Conservation (phyloP, 2,329 filamentous ascomycete species). For the Hymenoscyphus linearis region DNA sequence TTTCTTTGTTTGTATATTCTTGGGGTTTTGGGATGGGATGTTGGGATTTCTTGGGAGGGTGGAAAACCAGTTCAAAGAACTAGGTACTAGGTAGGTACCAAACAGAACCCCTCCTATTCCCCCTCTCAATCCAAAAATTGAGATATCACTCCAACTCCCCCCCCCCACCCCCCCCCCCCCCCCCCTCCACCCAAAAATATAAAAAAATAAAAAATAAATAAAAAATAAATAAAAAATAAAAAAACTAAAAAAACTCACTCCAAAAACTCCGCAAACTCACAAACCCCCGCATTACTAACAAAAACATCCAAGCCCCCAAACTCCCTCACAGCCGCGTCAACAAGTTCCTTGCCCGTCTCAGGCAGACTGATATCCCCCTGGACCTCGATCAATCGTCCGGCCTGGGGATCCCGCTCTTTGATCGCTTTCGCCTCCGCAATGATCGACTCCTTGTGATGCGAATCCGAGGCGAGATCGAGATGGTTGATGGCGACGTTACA, state of each 20-base stretch:
- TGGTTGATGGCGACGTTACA: slow-evolving; percentile 78
- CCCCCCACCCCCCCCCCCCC: not conserved
- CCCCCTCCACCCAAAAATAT: not conserved
- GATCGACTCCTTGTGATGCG: slow-evolving; percentile 47
- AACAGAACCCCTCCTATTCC: too few relatives aligned
- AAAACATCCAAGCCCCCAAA: slow-evolving; percentile 68
- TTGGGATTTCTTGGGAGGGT: not conserved
- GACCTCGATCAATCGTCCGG: slow-evolving; percentile 57
- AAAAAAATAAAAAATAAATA: not conserved
- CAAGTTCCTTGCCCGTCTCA: slow-evolving; percentile 63
- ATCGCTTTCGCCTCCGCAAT: slow-evolving; percentile 46
- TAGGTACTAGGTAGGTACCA: too few relatives aligned
- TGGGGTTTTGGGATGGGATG: not conserved
- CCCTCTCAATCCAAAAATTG: not conserved
- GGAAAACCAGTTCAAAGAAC: not conserved
- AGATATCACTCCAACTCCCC: not conserved
- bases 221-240: not conserved
- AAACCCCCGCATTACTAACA: slow-evolving; percentile 84
- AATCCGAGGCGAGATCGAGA: slow-evolving; percentile 53
- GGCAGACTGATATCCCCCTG: slow-evolving; percentile 73
- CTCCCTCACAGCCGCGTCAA: slow-evolving; percentile 57
- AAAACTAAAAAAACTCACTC: slow-evolving; percentile 42
- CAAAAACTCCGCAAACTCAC: slow-evolving; percentile 82
- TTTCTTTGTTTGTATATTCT: too few relatives aligned
- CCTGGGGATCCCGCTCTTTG: slow-evolving; percentile 37